phyloP scores from a whole-genome alignment of 2,329 filamentous ascomycete genomes.

The Neofusicoccum ribis region DNA sequence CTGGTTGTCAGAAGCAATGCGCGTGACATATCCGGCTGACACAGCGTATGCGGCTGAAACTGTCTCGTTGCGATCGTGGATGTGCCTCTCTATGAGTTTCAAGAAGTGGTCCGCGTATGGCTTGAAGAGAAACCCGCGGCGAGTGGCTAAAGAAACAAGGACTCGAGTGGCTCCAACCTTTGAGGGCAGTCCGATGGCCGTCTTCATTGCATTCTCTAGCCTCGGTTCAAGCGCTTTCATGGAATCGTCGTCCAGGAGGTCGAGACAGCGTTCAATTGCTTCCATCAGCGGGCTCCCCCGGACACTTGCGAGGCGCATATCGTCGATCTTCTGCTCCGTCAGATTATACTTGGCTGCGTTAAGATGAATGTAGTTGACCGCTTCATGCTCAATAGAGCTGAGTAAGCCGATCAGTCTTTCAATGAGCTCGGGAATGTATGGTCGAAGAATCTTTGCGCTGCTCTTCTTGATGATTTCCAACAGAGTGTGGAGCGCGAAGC shows the following conservation, averaged over 20 bases:
- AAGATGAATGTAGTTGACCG: constrained; percentile 89
- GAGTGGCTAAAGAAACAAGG: constrained; percentile 79
- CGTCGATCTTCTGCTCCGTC: constrained; percentile 87
- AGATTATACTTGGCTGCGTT: constrained; percentile 82
- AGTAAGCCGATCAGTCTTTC: constrained; percentile 78
- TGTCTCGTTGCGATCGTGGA: constrained; percentile 90
- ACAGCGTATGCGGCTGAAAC: constrained; percentile 87
- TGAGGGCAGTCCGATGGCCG: constrained; percentile 84
- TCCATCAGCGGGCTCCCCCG: constrained; percentile 88
- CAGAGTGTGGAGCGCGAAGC: constrained; percentile 76
- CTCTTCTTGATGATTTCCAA: constrained; percentile 89
- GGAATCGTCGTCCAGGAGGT: constrained; percentile 75
- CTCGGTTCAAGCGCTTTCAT: constrained; percentile 72
- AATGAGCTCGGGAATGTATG: constrained; percentile 79
- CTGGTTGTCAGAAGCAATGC: constrained; percentile 60
- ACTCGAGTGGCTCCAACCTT: constrained; percentile 90
- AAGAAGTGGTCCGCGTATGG: constrained; percentile 76
- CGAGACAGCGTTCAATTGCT: constrained; percentile 84
- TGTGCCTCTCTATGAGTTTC: constrained; percentile 74
- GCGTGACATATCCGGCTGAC: constrained; percentile 81
- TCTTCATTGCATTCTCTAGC: constrained; percentile 78
- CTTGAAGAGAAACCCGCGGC: constrained; percentile 72
- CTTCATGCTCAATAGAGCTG: constrained; percentile 85
- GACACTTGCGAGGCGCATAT: constrained; percentile 76
- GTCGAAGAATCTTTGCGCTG: constrained; percentile 69